Conservation (phyloP, 352 stramenopile species). For the Blastocystis hominis region DNA sequence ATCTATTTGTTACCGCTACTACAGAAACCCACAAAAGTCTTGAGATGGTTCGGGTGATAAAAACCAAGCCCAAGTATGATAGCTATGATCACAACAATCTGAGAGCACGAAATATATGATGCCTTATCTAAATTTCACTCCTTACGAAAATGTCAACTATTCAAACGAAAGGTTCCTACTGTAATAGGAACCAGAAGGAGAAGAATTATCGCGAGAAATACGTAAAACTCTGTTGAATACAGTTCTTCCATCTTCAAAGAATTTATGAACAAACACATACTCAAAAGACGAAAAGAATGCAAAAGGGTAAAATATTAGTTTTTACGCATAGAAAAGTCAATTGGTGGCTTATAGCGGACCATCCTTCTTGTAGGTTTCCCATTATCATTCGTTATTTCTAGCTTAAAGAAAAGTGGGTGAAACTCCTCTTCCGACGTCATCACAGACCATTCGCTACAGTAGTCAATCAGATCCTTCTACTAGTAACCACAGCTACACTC, state of each 20-base stretch:
- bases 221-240: neutral
- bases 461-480: conserved; percentile 50
- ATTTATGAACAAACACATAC: conserved; percentile 9
- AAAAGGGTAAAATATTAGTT: conserved; percentile 32
- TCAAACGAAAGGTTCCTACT: neutral
- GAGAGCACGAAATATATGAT: neutral
- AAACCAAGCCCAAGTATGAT: conserved; percentile 8
- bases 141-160: neutral
- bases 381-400: neutral
- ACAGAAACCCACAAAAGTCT: neutral
- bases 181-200: conserved; percentile 10
- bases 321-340: conserved; percentile 27
- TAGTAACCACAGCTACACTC: neutral
- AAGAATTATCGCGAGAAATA: conserved; percentile 21
- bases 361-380: neutral
- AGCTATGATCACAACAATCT: neutral
- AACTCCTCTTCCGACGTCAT: conserved; percentile 48
- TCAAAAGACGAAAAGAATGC: conserved; percentile 49
- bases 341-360: conserved; percentile 11
- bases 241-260: neutral
- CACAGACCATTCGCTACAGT: conserved; percentile 55
- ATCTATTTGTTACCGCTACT: neutral
- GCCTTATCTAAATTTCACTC: neutral
- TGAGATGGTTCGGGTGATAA: neutral
- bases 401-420: conserved; percentile 31